phyloP scores from a whole-genome alignment of 257 asterid genomes.

The Scutellaria baicalensis region DNA sequence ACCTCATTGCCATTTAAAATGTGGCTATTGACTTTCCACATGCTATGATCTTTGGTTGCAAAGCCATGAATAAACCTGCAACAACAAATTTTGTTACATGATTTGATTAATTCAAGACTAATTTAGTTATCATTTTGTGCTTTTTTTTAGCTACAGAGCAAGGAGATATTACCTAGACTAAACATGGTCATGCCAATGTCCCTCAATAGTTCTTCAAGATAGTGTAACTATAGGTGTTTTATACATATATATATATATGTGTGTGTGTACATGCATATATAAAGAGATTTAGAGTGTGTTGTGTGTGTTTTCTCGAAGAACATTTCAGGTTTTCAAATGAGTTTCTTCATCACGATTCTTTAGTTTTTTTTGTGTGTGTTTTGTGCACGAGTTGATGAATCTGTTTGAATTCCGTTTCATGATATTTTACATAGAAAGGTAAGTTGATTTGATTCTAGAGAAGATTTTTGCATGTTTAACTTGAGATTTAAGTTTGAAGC shows the following conservation, averaged over 20 bases:
- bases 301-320: background rate
- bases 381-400: background rate
- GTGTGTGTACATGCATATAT: background rate
- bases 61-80: slow-evolving; percentile 92
- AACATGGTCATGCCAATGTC: too few species aligned
- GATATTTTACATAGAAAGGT: too few species aligned
- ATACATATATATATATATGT: background rate
- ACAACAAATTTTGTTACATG: too few species aligned
- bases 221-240: background rate
- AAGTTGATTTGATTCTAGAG: background rate
- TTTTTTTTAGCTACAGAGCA: too few species aligned
- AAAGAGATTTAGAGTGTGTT: background rate
- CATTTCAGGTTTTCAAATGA: slow-evolving; percentile 2
- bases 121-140: too few species aligned
- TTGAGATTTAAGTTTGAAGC: slow-evolving; percentile 31
- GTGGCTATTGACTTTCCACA: slow-evolving; percentile 88
- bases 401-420: background rate
- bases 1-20: slow-evolving; percentile 88
- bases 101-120: too few species aligned
- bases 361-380: background rate
- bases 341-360: background rate
- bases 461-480: slow-evolving; percentile 8
- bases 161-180: too few species aligned
- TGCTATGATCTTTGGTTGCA: slow-evolving; percentile 88
- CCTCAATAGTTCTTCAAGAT: slow-evolving; percentile 5